phyloP scores from a whole-genome alignment of 345 rosid species.

The Balakata baccata region DNA sequence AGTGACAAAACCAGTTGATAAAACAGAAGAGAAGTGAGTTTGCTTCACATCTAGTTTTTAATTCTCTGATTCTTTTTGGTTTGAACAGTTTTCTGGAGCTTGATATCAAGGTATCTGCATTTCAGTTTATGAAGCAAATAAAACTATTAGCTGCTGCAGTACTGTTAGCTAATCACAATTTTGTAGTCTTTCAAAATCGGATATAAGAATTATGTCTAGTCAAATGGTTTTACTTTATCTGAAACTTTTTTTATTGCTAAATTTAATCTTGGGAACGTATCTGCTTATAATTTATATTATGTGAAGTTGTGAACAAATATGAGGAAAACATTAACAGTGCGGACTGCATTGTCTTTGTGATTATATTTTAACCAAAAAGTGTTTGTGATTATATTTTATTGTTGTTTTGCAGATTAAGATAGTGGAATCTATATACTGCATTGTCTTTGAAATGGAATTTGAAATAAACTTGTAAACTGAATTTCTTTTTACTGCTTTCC shows the following conservation, averaged over 20 bases:
- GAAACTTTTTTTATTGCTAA: background rate
- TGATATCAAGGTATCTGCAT: background rate
- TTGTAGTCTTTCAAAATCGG: background rate
- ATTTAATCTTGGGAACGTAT: background rate
- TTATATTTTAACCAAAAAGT: background rate
- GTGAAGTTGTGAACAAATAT: background rate
- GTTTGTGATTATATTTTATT: background rate
- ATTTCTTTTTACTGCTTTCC: background rate
- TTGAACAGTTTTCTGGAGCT: background rate
- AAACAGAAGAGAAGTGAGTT: conserved; percentile 48
- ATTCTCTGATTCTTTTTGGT: background rate
- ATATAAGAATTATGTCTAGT: background rate
- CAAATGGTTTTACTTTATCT: background rate
- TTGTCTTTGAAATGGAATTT: background rate
- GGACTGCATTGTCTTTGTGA: no score
- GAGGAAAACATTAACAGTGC: background rate
- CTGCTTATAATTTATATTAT: background rate
- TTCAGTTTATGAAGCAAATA: no score
- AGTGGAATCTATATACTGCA: background rate
- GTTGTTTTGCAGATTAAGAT: no score
- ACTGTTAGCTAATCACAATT: background rate
- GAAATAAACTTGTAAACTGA: background rate
- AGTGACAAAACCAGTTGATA: conserved; percentile 27
- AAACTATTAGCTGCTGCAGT: background rate
- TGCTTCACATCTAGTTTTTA: background rate